These are phyloP conservation scores for Bipolaris oryzae DNA, from an alignment of 2,329 filamentous ascomycete species.

Conservation along the genomic window DNA sequence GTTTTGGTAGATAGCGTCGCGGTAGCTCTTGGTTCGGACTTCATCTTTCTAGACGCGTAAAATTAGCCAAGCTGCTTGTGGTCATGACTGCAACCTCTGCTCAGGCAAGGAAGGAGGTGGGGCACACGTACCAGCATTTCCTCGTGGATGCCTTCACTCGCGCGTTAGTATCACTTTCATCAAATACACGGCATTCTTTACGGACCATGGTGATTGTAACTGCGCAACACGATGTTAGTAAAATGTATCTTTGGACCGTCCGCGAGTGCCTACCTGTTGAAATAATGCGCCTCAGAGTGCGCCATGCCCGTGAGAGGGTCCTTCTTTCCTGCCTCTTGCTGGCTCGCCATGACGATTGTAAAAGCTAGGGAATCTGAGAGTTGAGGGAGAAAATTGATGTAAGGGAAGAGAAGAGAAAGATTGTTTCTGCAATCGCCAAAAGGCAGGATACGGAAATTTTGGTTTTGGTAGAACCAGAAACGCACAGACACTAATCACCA, in stretches of 20 bases:
- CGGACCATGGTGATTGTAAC: conserved; percentile 97
- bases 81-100: conserved; percentile 12
- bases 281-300: conserved; percentile 98
- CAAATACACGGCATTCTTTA: conserved; percentile 43
- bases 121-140: conserved; percentile 85
- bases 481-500: conserved; percentile 24
- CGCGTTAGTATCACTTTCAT: conserved; percentile 47
- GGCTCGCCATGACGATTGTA: conserved; percentile 31
- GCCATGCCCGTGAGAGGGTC: conserved; percentile 70
- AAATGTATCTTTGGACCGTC: conserved; percentile 26
- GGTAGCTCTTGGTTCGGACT: conserved; percentile 94
- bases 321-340: conserved; percentile 33
- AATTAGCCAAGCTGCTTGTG: conserved; percentile 16
- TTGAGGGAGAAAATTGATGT: conserved; percentile 6
- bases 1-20: conserved; percentile 97
- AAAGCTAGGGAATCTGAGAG: conserved; percentile 4
- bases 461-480: conserved; percentile 22
- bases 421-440: conserved; percentile 19
- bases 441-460: conserved; percentile 39
- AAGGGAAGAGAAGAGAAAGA: conserved; percentile 13
- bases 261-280: conserved; percentile 76
- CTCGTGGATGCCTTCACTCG: conserved; percentile 81
- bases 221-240: conserved; percentile 56
- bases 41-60: conserved; percentile 80
- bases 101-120: conserved; percentile 2